Evolutionary conservation across 495 filamentous ascomycete species (phyloP).

Genomic region (Diplogelasinospora grovesii): DNA sequence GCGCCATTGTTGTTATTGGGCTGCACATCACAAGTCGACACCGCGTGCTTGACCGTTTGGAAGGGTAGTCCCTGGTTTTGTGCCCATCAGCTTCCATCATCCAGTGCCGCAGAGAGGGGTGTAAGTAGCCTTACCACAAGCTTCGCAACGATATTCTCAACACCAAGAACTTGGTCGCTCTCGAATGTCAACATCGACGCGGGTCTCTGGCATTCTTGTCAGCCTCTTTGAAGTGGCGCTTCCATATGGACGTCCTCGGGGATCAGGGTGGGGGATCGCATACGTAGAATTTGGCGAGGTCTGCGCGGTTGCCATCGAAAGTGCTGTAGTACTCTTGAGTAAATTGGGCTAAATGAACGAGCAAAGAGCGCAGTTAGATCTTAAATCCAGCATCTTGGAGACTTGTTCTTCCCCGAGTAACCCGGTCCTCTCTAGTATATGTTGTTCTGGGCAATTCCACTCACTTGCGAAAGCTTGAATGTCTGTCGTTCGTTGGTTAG

Average conservation of each 20-base stretch:
- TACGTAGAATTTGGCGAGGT: conserved; percentile 73
- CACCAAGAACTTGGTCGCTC: conserved; percentile 52
- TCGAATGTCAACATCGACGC: conserved; percentile 94
- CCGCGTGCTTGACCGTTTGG: conserved; percentile 64
- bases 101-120: too few relatives aligned
- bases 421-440: too few relatives aligned
- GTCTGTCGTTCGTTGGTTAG: conserved; percentile 15
- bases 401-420: too few relatives aligned
- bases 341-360: too few relatives aligned
- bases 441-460: too few relatives aligned
- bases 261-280: conserved; percentile 22
- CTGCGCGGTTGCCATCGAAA: conserved; percentile 62
- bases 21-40: conserved; percentile 69
- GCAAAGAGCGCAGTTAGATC: too few relatives aligned
- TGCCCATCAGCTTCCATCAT: background rate
- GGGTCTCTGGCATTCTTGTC: conserved; percentile 51
- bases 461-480: conserved; percentile 20
- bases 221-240: background rate
- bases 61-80: conserved; percentile 80
- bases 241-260: too few relatives aligned
- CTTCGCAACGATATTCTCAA: conserved; percentile 63
- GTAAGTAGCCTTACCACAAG: conserved; percentile 52
- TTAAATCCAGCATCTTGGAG: too few relatives aligned
- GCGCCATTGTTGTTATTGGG: conserved; percentile 59
- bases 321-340: conserved; percentile 88